These are phyloP conservation scores for Shiraia sp. DNA, from an alignment of 2,329 filamentous ascomycete genomes.

Conservation along the genomic window DNA sequence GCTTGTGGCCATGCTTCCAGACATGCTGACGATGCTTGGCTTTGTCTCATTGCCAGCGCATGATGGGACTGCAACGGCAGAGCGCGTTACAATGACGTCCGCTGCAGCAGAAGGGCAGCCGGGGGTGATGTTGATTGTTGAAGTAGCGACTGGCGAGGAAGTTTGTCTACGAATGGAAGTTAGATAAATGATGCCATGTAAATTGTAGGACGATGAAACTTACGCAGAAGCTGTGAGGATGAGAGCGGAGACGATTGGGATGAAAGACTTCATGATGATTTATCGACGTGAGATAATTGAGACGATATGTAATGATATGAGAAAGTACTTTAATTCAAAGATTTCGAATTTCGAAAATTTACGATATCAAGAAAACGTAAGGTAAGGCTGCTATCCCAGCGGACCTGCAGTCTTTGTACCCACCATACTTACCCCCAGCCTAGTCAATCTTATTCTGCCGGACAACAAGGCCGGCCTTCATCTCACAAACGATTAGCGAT, in stretches of 20 bases:
- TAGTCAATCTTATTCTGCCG: no score
- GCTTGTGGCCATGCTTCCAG: constrained; percentile 5
- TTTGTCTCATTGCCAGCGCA: constrained; percentile 25
- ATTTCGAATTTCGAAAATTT: no score
- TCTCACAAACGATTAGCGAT: no score
- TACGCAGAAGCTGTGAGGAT: not conserved
- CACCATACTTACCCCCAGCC: no score
- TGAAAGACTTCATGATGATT: constrained; percentile 2
- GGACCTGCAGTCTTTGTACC: no score
- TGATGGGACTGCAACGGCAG: constrained; percentile 12
- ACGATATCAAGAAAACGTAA: no score
- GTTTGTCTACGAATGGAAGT: no score
- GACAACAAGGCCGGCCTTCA: no score
- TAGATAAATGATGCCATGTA: constrained; percentile 6
- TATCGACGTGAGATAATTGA: not conserved
- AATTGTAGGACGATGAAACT: not conserved
- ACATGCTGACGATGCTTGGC: constrained; percentile 18
- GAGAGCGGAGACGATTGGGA: not conserved
- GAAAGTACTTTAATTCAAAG: no score
- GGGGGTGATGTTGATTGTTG: constrained; percentile 18
- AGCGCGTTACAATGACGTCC: constrained; percentile 22
- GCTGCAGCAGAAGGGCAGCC: constrained; percentile 19
- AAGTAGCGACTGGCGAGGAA: constrained; percentile 4
- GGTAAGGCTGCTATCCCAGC: no score
- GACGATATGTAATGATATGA: not conserved